Conservation (phyloP, 176 grass and related monocot species). For the Melocanna baccifera region DNA sequence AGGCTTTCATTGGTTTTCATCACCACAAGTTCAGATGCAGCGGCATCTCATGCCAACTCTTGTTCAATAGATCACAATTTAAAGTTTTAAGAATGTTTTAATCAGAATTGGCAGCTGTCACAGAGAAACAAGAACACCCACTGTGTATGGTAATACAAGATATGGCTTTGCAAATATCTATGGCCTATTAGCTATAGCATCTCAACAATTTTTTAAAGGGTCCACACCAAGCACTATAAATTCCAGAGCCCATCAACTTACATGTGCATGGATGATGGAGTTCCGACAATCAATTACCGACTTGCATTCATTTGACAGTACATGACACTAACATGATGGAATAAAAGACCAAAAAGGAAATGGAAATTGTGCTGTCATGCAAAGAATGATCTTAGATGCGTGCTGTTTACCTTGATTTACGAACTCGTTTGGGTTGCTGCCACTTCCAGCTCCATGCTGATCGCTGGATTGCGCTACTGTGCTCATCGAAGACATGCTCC, state of each 20-base stretch:
- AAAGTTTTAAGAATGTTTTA: background rate
- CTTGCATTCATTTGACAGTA: background rate
- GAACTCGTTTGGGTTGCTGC: constrained; percentile 55
- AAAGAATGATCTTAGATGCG: background rate
- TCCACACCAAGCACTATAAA: background rate
- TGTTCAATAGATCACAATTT: background rate
- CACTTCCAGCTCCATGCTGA: constrained; percentile 56
- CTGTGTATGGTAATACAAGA: background rate
- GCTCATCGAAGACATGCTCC: constrained; percentile 91
- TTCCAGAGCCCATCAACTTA: background rate
- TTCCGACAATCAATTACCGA: background rate
- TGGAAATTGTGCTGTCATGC: background rate
- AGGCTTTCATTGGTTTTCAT: background rate
- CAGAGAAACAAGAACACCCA: background rate
- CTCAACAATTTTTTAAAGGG: background rate
- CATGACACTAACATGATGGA: constrained; percentile 1
- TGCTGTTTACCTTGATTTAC: constrained; percentile 69
- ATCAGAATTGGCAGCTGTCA: background rate
- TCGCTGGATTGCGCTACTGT: constrained; percentile 46
- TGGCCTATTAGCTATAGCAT: background rate
- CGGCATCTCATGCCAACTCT: background rate
- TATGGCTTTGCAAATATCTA: background rate
- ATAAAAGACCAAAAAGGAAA: background rate
- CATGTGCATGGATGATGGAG: constrained; percentile 14
- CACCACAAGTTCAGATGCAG: background rate